Evolutionary conservation across 108 stramenopile species (phyloP).

Genomic region (Nannochloropsis gaditana): DNA sequence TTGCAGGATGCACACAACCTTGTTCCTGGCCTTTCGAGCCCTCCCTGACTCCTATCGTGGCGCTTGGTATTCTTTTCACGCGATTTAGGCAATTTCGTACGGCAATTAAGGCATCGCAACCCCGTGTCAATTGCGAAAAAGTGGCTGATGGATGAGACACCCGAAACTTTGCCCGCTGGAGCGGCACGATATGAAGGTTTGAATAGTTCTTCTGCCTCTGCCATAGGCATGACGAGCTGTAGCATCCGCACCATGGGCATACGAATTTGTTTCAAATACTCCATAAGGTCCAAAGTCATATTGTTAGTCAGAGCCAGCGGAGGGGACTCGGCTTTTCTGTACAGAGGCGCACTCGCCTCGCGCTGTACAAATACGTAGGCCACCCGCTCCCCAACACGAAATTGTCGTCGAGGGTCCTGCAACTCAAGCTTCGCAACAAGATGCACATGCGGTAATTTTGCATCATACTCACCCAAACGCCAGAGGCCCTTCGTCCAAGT

Average conservation of each 20-base stretch:
- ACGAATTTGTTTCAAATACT: background rate
- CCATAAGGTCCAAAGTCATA: background rate
- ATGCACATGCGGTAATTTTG: slow-evolving; percentile 14
- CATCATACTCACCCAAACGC: background rate
- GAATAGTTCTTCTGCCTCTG: background rate
- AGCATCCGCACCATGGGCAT: background rate
- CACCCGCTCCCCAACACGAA: background rate
- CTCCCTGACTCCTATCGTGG: background rate
- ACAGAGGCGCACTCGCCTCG: background rate
- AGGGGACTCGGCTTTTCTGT: slow-evolving; percentile 5
- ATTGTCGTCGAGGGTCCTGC: background rate
- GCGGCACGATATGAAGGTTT: background rate
- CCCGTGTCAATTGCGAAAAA: background rate
- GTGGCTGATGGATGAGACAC: background rate
- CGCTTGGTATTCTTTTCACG: background rate
- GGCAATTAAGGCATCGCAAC: background rate
- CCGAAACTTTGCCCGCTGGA: background rate
- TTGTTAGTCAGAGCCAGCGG: background rate
- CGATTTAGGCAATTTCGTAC: background rate
- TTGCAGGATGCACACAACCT: background rate
- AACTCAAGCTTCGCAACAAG: background rate
- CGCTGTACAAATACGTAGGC: background rate
- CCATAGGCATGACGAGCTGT: background rate
- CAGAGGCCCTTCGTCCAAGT: background rate
- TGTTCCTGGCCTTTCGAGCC: background rate